A percentile compares a stretch with the other conserved stretches of the same genome.
Evolutionary conservation across 495 filamentous ascomycete species (phyloP).

Genomic region (Xylaria intraflava): DNA sequence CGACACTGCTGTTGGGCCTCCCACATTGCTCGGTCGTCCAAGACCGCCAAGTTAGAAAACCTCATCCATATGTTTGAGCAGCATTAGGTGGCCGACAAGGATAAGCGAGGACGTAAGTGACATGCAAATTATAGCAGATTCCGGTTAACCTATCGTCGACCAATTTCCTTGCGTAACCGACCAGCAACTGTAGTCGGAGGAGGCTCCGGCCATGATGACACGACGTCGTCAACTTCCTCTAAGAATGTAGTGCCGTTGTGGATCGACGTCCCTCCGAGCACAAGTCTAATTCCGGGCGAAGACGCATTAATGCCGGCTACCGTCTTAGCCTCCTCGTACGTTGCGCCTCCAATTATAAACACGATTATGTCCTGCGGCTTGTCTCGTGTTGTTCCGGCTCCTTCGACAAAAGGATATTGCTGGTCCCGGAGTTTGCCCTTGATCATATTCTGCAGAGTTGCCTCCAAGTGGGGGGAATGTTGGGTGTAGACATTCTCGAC

Average conservation of each 20-base stretch:
- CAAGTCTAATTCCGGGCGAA: conserved; percentile 79
- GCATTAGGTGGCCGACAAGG: too few relatives aligned
- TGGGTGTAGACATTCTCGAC: conserved; percentile 99
- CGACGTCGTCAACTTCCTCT: conserved; percentile 77
- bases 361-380: conserved; percentile 96
- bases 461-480: conserved; percentile 82
- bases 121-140: too few relatives aligned
- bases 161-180: conserved; percentile 61
- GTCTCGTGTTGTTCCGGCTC: conserved; percentile 72
- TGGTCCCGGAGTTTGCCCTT: conserved; percentile 79
- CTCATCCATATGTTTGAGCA: too few relatives aligned
- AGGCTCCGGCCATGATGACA: conserved; percentile 72
- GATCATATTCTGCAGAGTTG: conserved; percentile 83
- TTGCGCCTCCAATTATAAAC: conserved; percentile 87
- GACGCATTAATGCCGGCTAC: conserved; percentile 87
- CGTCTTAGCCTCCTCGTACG: conserved; percentile 94
- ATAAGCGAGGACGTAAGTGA: background rate
- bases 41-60: too few relatives aligned
- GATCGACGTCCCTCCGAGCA: conserved; percentile 76
- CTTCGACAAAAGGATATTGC: conserved; percentile 88
- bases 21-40: too few relatives aligned
- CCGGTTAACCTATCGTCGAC: conserved; percentile 33
- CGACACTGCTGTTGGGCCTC: too few relatives aligned
- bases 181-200: conserved; percentile 62
- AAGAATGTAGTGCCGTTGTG: conserved; percentile 83